A percentile compares a stretch with the other conserved stretches of the same genome.
Evolutionary conservation across 2,329 filamentous ascomycete species (phyloP).

Genomic region (Penicillium expansum): DNA sequence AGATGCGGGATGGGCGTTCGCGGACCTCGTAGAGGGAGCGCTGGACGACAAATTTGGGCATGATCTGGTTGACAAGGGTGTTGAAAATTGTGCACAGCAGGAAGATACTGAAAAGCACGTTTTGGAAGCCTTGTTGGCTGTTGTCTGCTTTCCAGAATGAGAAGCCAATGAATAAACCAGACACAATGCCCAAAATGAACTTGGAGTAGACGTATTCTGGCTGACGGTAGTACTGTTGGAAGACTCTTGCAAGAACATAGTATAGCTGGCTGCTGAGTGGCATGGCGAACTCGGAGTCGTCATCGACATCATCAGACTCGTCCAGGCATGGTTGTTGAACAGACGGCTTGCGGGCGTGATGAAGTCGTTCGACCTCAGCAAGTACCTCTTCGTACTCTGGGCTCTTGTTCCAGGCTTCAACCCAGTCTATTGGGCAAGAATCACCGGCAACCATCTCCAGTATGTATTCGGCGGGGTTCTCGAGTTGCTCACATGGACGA

Average conservation of each 20-base stretch:
- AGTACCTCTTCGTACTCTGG: constrained; percentile 54
- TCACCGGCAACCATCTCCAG: constrained; percentile 53
- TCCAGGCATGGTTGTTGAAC: constrained; percentile 53
- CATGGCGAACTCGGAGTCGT: constrained; percentile 71
- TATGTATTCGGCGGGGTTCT: constrained; percentile 75
- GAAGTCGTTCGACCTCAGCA: constrained; percentile 57
- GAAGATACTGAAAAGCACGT: constrained; percentile 82
- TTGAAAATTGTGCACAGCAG: constrained; percentile 60
- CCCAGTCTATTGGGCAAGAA: constrained; percentile 55
- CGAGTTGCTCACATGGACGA: constrained; percentile 54
- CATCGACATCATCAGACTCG: constrained; percentile 19
- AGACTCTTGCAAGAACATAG: constrained; percentile 67
- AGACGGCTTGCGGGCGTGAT: constrained; percentile 24
- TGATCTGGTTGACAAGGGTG: constrained; percentile 52
- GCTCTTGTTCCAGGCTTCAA: constrained; percentile 58
- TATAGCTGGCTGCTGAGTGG: constrained; percentile 63
- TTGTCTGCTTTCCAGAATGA: constrained; percentile 70
- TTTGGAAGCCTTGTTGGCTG: constrained; percentile 72
- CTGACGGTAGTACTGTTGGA: constrained; percentile 83
- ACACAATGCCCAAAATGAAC: constrained; percentile 59
- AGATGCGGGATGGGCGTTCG: constrained; percentile 77
- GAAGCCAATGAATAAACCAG: constrained; percentile 72
- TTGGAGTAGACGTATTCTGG: constrained; percentile 84
- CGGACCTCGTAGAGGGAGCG: constrained; percentile 78
- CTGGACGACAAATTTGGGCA: constrained; percentile 80